phyloP scores from a whole-genome alignment of 1,284 basidiomycete genomes.

The Pholiota adiposa region DNA sequence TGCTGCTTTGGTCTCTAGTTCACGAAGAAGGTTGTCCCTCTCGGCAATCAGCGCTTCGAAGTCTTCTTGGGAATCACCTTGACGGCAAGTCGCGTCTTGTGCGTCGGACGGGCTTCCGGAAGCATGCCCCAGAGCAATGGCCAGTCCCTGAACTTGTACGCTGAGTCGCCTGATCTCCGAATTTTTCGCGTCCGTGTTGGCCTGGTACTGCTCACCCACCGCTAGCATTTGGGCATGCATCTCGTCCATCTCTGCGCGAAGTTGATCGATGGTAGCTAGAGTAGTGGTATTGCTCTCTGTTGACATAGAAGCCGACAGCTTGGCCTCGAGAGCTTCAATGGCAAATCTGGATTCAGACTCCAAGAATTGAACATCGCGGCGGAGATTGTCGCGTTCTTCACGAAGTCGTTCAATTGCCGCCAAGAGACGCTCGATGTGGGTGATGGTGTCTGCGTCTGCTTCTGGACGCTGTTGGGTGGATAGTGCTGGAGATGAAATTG shows the following conservation, averaged over 20 bases:
- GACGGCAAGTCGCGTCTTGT: background rate
- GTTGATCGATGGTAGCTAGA: slow-evolving; percentile 27
- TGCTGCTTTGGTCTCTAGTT: slow-evolving; percentile 33
- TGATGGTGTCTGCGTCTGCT: slow-evolving; percentile 38
- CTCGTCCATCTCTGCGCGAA: slow-evolving; percentile 31
- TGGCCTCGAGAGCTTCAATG: slow-evolving; percentile 60
- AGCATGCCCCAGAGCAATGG: slow-evolving; percentile 16
- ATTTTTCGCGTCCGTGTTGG: slow-evolving; percentile 19
- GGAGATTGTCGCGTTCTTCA: slow-evolving; percentile 69
- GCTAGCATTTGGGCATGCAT: slow-evolving; percentile 31
- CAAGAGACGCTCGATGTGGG: slow-evolving; percentile 59
- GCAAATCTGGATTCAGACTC: slow-evolving; percentile 74
- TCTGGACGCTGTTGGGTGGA: slow-evolving; percentile 8
- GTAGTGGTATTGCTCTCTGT: slow-evolving; percentile 23
- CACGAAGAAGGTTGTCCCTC: slow-evolving; percentile 33
- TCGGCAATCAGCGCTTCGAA: slow-evolving; percentile 40
- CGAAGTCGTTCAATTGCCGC: slow-evolving; percentile 69
- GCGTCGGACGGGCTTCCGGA: background rate
- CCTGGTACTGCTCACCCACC: slow-evolving; percentile 21
- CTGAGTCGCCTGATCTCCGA: slow-evolving; percentile 35
- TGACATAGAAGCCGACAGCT: slow-evolving; percentile 30
- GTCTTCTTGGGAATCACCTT: slow-evolving; percentile 35
- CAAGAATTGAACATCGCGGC: slow-evolving; percentile 69
- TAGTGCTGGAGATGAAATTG: slow-evolving; percentile 4
- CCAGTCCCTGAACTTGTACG: slow-evolving; percentile 24